These are phyloP conservation scores for Lepiota venenata DNA, from an alignment of 768 basidiomycete species.

Conservation along the genomic window DNA sequence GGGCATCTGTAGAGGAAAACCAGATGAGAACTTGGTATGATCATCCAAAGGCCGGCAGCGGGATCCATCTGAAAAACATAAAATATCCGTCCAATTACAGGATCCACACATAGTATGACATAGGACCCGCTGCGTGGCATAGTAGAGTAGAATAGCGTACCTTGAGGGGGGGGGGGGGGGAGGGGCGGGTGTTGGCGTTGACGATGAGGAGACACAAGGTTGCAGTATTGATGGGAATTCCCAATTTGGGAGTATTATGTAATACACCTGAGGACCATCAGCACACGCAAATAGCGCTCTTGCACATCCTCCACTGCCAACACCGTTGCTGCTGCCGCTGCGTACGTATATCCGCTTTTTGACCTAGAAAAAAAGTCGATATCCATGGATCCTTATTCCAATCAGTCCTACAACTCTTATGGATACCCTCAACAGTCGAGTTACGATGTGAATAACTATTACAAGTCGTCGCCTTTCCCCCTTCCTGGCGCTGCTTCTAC, in stretches of 20 bases:
- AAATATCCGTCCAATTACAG: neutral
- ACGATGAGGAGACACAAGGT: conserved; percentile 20
- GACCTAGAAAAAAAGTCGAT: conserved; percentile 12
- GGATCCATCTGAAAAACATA: conserved; percentile 31
- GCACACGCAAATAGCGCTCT: neutral
- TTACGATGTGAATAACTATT: conserved; percentile 75
- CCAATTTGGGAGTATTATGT: conserved; percentile 22
- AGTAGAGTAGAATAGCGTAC: conserved; percentile 23
- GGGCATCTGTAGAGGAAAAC: conserved; percentile 58
- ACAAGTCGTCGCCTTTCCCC: conserved; percentile 61
- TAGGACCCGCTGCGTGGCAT: neutral
- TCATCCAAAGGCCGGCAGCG: conserved; percentile 27
- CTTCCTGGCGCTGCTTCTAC: conserved; percentile 51
- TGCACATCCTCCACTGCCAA: neutral
- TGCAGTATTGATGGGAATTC: conserved; percentile 10
- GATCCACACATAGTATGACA: neutral
- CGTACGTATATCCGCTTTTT: conserved; percentile 13
- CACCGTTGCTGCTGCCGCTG: neutral
- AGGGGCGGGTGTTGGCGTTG: conserved; percentile 22
- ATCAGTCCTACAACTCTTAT: conserved; percentile 49
- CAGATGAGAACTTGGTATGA: conserved; percentile 10
- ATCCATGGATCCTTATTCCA: conserved; percentile 42
- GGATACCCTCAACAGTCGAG: conserved; percentile 48
- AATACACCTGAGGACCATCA: conserved; percentile 12
- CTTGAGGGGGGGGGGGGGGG: conserved; percentile 34